Base-by-base conservation (phyloP, 2,329 filamentous ascomycete genomes). In the Trichoderma afroharzianum region DNA sequence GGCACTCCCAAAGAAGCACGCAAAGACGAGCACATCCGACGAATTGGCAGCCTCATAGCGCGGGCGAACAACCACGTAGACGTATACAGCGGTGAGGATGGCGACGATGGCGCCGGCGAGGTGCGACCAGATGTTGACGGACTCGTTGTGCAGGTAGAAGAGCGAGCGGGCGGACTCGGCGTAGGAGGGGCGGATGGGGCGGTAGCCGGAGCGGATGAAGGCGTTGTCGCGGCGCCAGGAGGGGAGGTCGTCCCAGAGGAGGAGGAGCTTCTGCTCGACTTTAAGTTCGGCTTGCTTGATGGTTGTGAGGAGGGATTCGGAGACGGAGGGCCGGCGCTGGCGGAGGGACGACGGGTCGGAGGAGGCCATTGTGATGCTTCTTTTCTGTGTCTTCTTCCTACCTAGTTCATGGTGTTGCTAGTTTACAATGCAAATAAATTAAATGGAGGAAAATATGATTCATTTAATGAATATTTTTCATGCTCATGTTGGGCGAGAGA, bases 1-100 rank as follows among this genome's bases (percentile, higher is more conserved):
- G 2, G 92, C 92, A 58, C 94, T 93, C 28, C 84, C 83, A 77
- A 97, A 94, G 85, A 96, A 97, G 82, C 91, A 94, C 1, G 84
- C 83, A 79, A 97, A 94, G 33, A 89, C 93, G 43, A 89, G 74
- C n/a, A 93, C 84, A 79, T 97, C 94, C 3, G 86, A 82, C 9
- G 78, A 72, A 9, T 84, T 85, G 7, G 92, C 92, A 3, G 86
- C 84, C 9, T 84, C 85, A 77, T 95, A 95, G 9, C 93, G 88
- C 47, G 91, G 88, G 14, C 84, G 84, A 47, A 95, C 82, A 63
- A 85, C 81, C 28, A 80, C 78, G 80, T 91, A 88, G 14, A 94
- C 81, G 63, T 87, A 83, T 14, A 83, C 73, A 1, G 84, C 87
- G 1, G 84, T 81, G 7, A 84, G 77, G 3, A 88, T 78, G 71